Evolutionary conservation across 176 grass and related monocot species (phyloP), one percentile per base, ranked within the genome.

Genomic region (Chloris gayana): DNA sequence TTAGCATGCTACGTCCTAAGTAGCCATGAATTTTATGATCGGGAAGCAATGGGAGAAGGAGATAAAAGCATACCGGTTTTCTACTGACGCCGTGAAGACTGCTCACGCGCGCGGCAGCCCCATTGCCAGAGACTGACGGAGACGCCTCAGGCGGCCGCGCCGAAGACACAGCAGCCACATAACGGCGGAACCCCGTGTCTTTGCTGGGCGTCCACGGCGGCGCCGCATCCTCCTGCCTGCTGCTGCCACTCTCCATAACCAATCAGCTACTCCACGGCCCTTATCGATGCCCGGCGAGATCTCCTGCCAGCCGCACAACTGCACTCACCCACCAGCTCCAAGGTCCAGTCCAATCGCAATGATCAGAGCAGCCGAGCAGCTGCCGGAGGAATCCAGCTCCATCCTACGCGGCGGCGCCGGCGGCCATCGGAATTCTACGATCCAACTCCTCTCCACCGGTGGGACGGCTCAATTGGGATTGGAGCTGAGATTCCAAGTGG

Each of bases 381-480:
- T 58, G 83, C 87, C 83, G 58, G 78, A 85, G 58, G 83, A 89
- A 67, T 89, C 87, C 78, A 89, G 68, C 88, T 89, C 83, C 88
- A 89, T 89, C 73, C 88, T 89, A 89, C 64, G 73, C 68, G 29
- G 74, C 64, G 21, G 73, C 68, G 29, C 68, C 64, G 21, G 87
- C 82, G 11, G 73, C 78, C 83, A 76, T 84, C 49, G 33, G 46
- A 75, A 74, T 58, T 42, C 77, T 75, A 63, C 53, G 69, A 85
- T 85, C 77, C 77, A 69, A 39, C n/a, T 39, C 75, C 69, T 58
- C 78, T 73, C 13, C 78, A 54, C 72, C 72, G 19, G 73, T 22
- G 71, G 24, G 37, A 2, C 4, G 38, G 46, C 13, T 63, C 9
- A 35, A 66, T 66, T 44, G 64, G 76, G 51, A 33, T 45, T 39